Percentiles rank a stretch among this genome's conserved stretches.
These are phyloP conservation scores for Pichia rugopelliculosa DNA, from an alignment of 805 yeast species.

Conservation along the genomic window DNA sequence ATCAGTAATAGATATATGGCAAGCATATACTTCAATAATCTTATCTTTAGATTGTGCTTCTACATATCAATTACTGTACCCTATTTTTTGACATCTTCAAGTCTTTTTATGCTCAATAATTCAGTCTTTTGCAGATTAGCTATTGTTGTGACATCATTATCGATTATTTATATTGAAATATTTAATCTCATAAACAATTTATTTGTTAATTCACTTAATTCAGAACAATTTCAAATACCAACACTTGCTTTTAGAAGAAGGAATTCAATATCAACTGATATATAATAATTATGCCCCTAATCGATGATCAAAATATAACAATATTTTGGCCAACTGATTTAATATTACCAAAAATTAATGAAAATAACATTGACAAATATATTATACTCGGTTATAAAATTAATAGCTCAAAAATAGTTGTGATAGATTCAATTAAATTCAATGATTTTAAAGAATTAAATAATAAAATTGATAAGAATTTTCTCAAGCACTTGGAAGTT, in stretches of 20 bases:
- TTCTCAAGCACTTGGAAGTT: slow-evolving; percentile 19
- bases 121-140: neutral
- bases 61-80: neutral
- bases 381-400: slow-evolving; percentile 25
- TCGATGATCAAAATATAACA: slow-evolving; percentile 4
- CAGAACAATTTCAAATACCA: slow-evolving; percentile 1
- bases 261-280: slow-evolving; percentile 10
- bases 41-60: neutral
- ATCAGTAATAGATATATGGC: neutral
- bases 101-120: neutral
- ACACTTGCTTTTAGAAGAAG: slow-evolving; percentile 10
- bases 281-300: neutral
- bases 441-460: slow-evolving; percentile 14
- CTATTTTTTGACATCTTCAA: neutral
- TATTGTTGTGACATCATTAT: neutral
- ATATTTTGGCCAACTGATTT: slow-evolving; percentile 29
- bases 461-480: slow-evolving; percentile 13
- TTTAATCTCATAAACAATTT: neutral
- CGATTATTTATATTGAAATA: slow-evolving; percentile 1
- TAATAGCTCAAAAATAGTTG: slow-evolving; percentile 16
- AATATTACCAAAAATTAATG: neutral
- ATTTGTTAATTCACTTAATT: neutral
- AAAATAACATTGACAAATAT: slow-evolving; percentile 8
- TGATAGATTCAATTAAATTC: slow-evolving; percentile 19
- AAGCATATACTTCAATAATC: neutral